Evolutionary conservation across 2,329 filamentous ascomycete species (phyloP).

Genomic region (Aspergillus novoparasiticus): DNA sequence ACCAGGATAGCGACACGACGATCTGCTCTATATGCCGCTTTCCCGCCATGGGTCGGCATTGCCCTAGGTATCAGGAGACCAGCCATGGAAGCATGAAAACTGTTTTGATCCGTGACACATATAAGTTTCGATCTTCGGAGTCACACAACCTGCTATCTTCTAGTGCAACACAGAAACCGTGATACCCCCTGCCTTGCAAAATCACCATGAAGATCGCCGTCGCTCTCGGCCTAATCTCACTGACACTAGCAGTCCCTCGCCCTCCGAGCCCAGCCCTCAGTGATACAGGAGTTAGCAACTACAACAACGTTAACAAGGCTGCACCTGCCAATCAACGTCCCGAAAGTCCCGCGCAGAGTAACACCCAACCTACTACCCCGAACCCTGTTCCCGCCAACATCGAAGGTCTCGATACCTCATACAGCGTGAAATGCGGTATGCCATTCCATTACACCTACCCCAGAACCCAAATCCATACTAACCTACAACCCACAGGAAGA

Average conservation of each 20-base stretch:
- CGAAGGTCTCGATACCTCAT: too few species aligned
- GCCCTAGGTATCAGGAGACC: background rate
- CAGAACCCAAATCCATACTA: too few species aligned
- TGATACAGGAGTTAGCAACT: background rate
- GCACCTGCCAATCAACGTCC: background rate
- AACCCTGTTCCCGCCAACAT: too few species aligned
- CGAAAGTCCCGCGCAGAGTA: background rate
- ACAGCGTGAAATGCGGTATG: too few species aligned
- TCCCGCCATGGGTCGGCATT: background rate
- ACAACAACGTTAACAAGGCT: background rate
- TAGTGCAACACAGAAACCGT: background rate
- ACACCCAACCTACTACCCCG: background rate
- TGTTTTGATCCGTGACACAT: background rate
- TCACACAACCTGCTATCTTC: too few species aligned
- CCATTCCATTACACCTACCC: too few species aligned
- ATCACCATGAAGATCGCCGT: background rate
- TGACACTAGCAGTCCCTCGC: background rate
- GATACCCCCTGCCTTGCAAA: background rate
- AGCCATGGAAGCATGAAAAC: background rate
- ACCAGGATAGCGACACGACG: background rate
- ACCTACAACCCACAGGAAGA: too few species aligned
- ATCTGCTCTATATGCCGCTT: background rate
- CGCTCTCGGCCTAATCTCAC: background rate
- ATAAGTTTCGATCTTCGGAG: background rate
- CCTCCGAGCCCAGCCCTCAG: background rate